These are phyloP conservation scores for Leptographium radiaticola DNA, from an alignment of 2,329 filamentous ascomycete species.

Conservation along the genomic window DNA sequence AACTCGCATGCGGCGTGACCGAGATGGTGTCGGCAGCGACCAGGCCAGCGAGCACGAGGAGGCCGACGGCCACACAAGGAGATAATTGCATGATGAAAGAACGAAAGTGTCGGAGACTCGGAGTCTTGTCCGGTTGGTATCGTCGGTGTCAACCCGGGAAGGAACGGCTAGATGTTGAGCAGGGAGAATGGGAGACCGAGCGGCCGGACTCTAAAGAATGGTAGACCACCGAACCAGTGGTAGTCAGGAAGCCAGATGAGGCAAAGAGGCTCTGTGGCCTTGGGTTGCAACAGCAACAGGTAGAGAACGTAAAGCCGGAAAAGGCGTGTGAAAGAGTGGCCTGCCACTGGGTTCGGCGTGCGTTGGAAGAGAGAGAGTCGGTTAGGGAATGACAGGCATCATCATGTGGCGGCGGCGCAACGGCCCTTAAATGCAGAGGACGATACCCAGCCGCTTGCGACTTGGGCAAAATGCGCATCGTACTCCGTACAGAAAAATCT, in stretches of 20 bases:
- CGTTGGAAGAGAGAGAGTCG: not conserved
- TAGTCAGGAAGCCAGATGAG: not conserved
- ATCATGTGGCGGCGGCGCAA: not conserved
- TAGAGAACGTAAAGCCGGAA: not conserved
- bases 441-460: not conserved
- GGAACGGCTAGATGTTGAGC: not conserved
- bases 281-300: not conserved
- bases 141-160: not conserved
- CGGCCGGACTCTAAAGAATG: not conserved
- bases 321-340: not conserved
- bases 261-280: not conserved
- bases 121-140: no score
- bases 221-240: not conserved
- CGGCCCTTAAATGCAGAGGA: not conserved
- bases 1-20: conserved; percentile 42
- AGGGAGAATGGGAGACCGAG: not conserved
- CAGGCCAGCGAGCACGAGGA: not conserved
- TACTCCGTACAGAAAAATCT: not conserved
- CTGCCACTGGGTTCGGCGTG: not conserved
- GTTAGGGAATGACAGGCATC: not conserved
- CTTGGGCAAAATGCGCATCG: not conserved
- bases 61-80: not conserved
- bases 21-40: conserved; percentile 15
- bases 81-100: no score
- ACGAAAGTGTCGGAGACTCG: no score